A percentile compares a stretch with the other conserved stretches of the same genome.
phyloP scores from a whole-genome alignment of 2,329 filamentous ascomycete species.

The Lizonia empirigonia region DNA sequence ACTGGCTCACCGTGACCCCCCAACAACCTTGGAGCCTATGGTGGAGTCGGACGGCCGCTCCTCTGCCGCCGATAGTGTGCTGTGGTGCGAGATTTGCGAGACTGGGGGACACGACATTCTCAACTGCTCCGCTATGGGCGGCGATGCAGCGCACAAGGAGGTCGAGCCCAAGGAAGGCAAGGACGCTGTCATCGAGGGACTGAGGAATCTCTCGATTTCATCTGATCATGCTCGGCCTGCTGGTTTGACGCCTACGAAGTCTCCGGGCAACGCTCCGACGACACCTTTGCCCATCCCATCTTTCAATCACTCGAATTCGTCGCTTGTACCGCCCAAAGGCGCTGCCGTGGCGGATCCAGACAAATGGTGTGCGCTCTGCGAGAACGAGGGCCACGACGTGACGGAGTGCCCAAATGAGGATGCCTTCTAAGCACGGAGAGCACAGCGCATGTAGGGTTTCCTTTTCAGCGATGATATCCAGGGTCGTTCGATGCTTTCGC shows the following conservation, averaged over 20 bases:
- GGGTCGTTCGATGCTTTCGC: neutral
- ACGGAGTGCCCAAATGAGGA: slow-evolving; percentile 94
- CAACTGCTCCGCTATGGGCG: slow-evolving; percentile 86
- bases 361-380: slow-evolving; percentile 97
- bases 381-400: slow-evolving; percentile 94
- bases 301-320: slow-evolving; percentile 34
- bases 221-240: slow-evolving; percentile 38
- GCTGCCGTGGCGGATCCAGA: slow-evolving; percentile 64
- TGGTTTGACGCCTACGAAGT: slow-evolving; percentile 39
- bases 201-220: slow-evolving; percentile 42
- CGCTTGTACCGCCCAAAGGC: slow-evolving; percentile 44
- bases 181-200: slow-evolving; percentile 41
- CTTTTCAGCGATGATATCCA: slow-evolving; percentile 15
- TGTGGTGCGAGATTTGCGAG: slow-evolving; percentile 97
- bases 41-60: slow-evolving; percentile 66
- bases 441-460: neutral
- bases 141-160: slow-evolving; percentile 53
- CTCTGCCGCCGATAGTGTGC: slow-evolving; percentile 68
- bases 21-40: slow-evolving; percentile 68
- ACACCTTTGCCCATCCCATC: slow-evolving; percentile 44
- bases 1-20: slow-evolving; percentile 33
- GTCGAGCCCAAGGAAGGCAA: slow-evolving; percentile 32
- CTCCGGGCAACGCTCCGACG: slow-evolving; percentile 44
- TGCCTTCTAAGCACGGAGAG: slow-evolving; percentile 53
- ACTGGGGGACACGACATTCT: slow-evolving; percentile 90